Conservation (phyloP, 805 yeast genomes). For the Sugiyamaella smithiae region DNA sequence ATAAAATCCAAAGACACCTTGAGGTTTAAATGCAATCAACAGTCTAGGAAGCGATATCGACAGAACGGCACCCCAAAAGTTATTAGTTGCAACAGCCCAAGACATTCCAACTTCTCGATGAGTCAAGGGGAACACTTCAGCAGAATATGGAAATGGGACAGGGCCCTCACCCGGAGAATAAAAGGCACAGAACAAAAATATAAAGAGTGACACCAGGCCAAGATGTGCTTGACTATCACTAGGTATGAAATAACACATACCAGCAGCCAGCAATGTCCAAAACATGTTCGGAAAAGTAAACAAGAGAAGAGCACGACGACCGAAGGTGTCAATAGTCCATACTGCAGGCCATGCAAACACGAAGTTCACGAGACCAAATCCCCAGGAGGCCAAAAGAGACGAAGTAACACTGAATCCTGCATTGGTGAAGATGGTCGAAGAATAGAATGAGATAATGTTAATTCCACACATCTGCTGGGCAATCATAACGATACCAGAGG, state of each 20-base stretch:
- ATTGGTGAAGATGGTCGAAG: slow-evolving; percentile 67
- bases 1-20: slow-evolving; percentile 84
- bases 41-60: slow-evolving; percentile 77
- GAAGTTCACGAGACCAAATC: slow-evolving; percentile 76
- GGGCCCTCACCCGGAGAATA: slow-evolving; percentile 86
- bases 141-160: slow-evolving; percentile 75
- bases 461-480: slow-evolving; percentile 91
- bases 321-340: slow-evolving; percentile 69
- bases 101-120: slow-evolving; percentile 78
- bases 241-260: slow-evolving; percentile 65
- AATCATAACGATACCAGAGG: slow-evolving; percentile 77
- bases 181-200: slow-evolving; percentile 65
- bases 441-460: slow-evolving; percentile 81
- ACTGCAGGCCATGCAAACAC: slow-evolving; percentile 77
- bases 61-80: slow-evolving; percentile 47
- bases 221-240: slow-evolving; percentile 45
- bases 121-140: slow-evolving; percentile 76
- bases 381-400: slow-evolving; percentile 72
- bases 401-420: slow-evolving; percentile 51
- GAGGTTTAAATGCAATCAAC: slow-evolving; percentile 61
- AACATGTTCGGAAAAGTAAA: slow-evolving; percentile 58
- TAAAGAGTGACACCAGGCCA: slow-evolving; percentile 67
- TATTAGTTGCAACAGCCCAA: slow-evolving; percentile 57
- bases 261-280: slow-evolving; percentile 45
- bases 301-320: slow-evolving; percentile 59